phyloP scores from a whole-genome alignment of 768 basidiomycete species.

The Amanita polypyramis region DNA sequence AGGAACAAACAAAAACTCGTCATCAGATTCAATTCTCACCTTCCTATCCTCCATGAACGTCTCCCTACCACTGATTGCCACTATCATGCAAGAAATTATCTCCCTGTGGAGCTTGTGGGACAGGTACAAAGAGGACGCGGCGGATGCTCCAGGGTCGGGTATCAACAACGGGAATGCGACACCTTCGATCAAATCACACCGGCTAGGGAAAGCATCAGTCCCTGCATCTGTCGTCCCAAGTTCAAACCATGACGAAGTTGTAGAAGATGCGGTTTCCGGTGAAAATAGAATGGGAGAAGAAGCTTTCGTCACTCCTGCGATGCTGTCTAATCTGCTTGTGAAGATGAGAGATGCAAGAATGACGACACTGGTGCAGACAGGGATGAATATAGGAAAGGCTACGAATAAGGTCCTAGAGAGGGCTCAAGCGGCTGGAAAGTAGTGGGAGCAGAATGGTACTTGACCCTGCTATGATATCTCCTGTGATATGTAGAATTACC shows the following conservation, averaged over 20 bases:
- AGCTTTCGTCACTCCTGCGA: slow-evolving; percentile 36
- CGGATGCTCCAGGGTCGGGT: slow-evolving; percentile 14
- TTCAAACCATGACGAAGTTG: not conserved
- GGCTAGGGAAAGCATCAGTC: not conserved
- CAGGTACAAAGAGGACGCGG: slow-evolving; percentile 58
- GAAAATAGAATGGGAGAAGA: not conserved
- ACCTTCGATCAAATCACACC: not conserved
- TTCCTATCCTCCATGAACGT: slow-evolving; percentile 86
- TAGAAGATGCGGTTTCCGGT: not conserved
- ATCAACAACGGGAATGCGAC: slow-evolving; percentile 3
- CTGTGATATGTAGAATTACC: too few relatives aligned
- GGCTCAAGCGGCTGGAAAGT: slow-evolving; percentile 58
- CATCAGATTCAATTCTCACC: slow-evolving; percentile 55
- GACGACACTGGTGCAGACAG: slow-evolving; percentile 30
- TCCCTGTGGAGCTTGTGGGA: slow-evolving; percentile 87
- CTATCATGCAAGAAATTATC: slow-evolving; percentile 86
- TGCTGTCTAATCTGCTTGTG: slow-evolving; percentile 44
- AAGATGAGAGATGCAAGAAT: slow-evolving; percentile 60
- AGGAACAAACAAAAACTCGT: slow-evolving; percentile 10
- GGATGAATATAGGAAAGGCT: slow-evolving; percentile 6
- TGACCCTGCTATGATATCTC: too few relatives aligned
- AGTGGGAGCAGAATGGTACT: too few relatives aligned
- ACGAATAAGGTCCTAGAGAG: slow-evolving; percentile 70
- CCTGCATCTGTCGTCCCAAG: not conserved
- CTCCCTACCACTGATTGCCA: slow-evolving; percentile 69